Percentiles rank a stretch among this genome's conserved stretches.
phyloP scores from a whole-genome alignment of 805 yeast species.

The Clavispora carvajalis region DNA sequence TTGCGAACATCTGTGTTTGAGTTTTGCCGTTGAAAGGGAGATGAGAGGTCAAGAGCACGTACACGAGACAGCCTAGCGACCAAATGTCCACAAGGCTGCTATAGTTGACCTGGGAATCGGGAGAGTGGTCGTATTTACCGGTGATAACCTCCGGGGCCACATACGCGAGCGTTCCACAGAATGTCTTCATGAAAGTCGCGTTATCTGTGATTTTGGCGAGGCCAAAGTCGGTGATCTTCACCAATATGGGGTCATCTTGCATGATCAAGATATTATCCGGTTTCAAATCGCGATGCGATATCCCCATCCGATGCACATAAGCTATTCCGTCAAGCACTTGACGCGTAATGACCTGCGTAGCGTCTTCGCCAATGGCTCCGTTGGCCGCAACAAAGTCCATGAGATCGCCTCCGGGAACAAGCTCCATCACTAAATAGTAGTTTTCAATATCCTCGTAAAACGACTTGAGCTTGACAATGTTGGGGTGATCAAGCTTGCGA shows the following conservation, averaged over 20 bases:
- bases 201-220: constrained; percentile 85
- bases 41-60: constrained; percentile 88
- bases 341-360: constrained; percentile 77
- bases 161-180: constrained; percentile 95
- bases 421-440: constrained; percentile 91
- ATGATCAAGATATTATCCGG: constrained; percentile 93
- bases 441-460: constrained; percentile 78
- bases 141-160: constrained; percentile 90
- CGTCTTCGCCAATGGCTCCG: constrained; percentile 88
- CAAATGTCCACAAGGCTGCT: constrained; percentile 93
- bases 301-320: constrained; percentile 85
- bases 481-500: constrained; percentile 72
- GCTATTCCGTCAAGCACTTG: constrained; percentile 81
- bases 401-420: constrained; percentile 92
- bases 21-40: constrained; percentile 92
- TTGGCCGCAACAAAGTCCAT: constrained; percentile 96
- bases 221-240: constrained; percentile 96
- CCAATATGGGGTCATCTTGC: constrained; percentile 81
- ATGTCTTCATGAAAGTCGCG: constrained; percentile 86
- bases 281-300: constrained; percentile 93
- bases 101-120: constrained; percentile 41
- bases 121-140: constrained; percentile 43
- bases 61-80: constrained; percentile 93
- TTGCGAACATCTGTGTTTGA: constrained; percentile 75
- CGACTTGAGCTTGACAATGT: constrained; percentile 77